Evolutionary conservation across 371 early-diverging fungal genomes (phyloP), one percentile per base, ranked within the genome.

Genomic region (Apophysomyces ossiformis): DNA sequence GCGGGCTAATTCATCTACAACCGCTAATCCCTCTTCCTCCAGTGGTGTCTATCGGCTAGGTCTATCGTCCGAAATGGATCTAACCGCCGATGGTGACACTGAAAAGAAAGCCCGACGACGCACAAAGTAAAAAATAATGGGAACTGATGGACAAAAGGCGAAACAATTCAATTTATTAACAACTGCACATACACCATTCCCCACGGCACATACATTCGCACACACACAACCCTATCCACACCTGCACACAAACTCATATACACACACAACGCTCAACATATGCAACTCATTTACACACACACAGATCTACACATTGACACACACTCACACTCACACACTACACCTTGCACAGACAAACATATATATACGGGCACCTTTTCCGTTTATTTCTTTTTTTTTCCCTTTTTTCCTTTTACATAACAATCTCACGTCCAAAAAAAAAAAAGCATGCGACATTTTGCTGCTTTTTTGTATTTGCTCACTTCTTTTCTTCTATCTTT

Each of bases 1-100:
- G 61, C 70, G 82, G 21, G 54, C 54, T 6, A 50, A 50, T 21
- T 50, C 54, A 21, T 50, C 54, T 9, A 50, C 54, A 50, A 50
- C 54, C 21, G 21, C 54, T 26, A 50, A 50, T 11, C 54, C 54
- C 35, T 50, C 54, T 11, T 50, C 54, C 16, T 50, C 54, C 4
- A 50, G 54, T 50, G 54, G 54, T 21, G 54, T 50, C 54, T 50
- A 50, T 50, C 54, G 54, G 8, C 54, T 50, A 21, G 54, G 54
- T 9, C 9, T 50, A 26, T 18, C 54, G 21, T 50, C 54, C 54
- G 54, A 50, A 18, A 50, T 50, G 54, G 54, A 50, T 8, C 54
- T 50, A n/a, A 50, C 54, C n/a, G 21, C 54, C 54, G 69, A 58
- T 56, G 60, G 62, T 5, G 64, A 46, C 58, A 38, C 38, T 15